phyloP scores from a whole-genome alignment of 2,329 filamentous ascomycete species.

The Ophiostoma perfectum region DNA sequence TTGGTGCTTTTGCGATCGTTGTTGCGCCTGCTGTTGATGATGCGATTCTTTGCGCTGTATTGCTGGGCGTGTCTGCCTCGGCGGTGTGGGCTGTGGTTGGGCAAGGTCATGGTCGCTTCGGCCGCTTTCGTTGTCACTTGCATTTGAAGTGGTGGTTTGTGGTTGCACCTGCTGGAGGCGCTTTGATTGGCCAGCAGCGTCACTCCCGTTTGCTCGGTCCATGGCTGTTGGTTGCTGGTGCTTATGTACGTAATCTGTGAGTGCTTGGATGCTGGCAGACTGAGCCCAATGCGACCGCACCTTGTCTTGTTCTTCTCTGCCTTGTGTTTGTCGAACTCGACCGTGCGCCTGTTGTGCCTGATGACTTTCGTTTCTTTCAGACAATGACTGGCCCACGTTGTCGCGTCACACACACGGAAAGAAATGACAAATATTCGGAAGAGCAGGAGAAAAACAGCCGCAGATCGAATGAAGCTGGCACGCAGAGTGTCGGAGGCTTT shows the following conservation, averaged over 20 bases:
- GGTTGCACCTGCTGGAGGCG: slow-evolving; percentile 15
- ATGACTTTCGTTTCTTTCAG: background rate
- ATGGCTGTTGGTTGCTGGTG: slow-evolving; percentile 13
- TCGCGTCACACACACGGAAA: background rate
- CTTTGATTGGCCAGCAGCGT: slow-evolving; percentile 23
- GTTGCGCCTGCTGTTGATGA: slow-evolving; percentile 14
- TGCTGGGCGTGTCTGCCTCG: slow-evolving; percentile 11
- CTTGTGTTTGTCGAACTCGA: background rate
- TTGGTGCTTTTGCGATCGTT: background rate
- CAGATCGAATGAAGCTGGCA: background rate
- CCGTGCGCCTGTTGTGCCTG: background rate
- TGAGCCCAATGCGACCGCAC: background rate
- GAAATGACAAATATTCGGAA: background rate
- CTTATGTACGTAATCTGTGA: background rate
- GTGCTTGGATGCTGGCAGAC: background rate
- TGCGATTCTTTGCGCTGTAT: slow-evolving; percentile 12
- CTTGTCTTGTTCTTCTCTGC: background rate
- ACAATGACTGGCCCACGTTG: background rate
- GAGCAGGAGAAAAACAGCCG: background rate
- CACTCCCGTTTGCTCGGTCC: slow-evolving; percentile 19
- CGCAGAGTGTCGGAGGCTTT: background rate
- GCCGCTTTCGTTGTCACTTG: slow-evolving; percentile 13
- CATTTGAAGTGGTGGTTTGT: slow-evolving; percentile 12
- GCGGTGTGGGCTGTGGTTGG: slow-evolving; percentile 16
- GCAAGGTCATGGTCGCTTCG: slow-evolving; percentile 14